These are phyloP conservation scores for Lyophyllum shimeji DNA, from an alignment of 768 basidiomycete genomes.

Conservation along the genomic window DNA sequence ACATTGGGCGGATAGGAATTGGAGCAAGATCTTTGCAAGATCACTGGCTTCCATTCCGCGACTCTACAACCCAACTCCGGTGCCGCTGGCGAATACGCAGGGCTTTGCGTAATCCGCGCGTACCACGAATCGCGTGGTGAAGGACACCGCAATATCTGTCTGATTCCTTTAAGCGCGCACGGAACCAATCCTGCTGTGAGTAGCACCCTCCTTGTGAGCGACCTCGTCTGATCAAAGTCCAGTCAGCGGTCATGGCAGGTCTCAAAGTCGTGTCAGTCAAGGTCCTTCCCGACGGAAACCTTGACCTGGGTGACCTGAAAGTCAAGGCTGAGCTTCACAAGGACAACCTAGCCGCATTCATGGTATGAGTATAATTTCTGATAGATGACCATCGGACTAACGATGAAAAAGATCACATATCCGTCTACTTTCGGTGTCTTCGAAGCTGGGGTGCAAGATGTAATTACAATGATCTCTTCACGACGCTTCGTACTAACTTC, in stretches of 20 bases:
- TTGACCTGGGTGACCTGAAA: conserved; percentile 84
- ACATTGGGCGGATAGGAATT: conserved; percentile 60
- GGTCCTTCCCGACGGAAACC: conserved; percentile 80
- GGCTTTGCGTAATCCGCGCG: conserved; percentile 91
- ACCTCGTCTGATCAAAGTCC: conserved; percentile 15
- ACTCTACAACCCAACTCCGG: conserved; percentile 99
- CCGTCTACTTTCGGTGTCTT: conserved; percentile 98
- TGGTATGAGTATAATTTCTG: conserved; percentile 50
- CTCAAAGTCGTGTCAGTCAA: conserved; percentile 97
- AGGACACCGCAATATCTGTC: conserved; percentile 82
- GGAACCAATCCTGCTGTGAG: conserved; percentile 97
- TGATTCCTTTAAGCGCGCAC: conserved; percentile 95
- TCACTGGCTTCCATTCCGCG: conserved; percentile 95
- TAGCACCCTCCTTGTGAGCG: conserved; percentile 8
- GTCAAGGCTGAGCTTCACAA: conserved; percentile 89
- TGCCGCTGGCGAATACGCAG: conserved; percentile 96
- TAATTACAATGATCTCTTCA: conserved; percentile 23
- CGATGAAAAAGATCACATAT: conserved; percentile 76
- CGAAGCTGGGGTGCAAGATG: conserved; percentile 84
- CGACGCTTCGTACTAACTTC: not conserved
- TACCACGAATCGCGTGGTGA: conserved; percentile 92
- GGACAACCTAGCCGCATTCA: conserved; percentile 91
- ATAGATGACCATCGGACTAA: conserved; percentile 1
- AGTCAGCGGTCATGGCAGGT: conserved; percentile 97
- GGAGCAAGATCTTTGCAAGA: conserved; percentile 85